phyloP scores from a whole-genome alignment of 2,329 filamentous ascomycete genomes.

The Dendrostoma leiphaemia region DNA sequence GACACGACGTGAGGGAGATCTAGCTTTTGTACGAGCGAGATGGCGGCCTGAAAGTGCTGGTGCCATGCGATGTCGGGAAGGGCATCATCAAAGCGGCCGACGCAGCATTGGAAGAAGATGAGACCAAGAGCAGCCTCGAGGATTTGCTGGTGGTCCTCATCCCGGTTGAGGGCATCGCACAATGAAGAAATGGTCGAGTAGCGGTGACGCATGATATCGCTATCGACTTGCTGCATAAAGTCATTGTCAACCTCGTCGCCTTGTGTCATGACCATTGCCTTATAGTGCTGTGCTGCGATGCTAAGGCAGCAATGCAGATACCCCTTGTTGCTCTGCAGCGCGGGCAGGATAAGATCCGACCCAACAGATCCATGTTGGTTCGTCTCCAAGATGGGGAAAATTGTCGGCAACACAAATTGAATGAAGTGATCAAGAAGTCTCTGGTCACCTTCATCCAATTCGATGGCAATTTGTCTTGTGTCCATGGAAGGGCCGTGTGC shows the following conservation, averaged over 20 bases:
- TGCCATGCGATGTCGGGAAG: slow-evolving; percentile 94
- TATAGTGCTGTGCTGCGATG: slow-evolving; percentile 88
- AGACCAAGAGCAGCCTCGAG: slow-evolving; percentile 90
- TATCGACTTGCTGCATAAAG: slow-evolving; percentile 81
- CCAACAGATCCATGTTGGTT: slow-evolving; percentile 83
- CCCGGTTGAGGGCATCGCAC: slow-evolving; percentile 75
- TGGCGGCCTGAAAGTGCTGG: slow-evolving; percentile 91
- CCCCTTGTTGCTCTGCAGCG: slow-evolving; percentile 85
- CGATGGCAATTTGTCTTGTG: slow-evolving; percentile 68
- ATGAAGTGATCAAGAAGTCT: slow-evolving; percentile 88
- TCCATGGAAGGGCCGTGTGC: slow-evolving; percentile 64
- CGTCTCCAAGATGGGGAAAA: slow-evolving; percentile 89
- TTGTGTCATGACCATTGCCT: slow-evolving; percentile 66
- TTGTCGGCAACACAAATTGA: slow-evolving; percentile 77
- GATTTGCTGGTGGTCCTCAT: slow-evolving; percentile 82
- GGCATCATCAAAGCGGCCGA: slow-evolving; percentile 79
- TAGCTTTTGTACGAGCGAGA: slow-evolving; percentile 80
- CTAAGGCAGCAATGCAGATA: slow-evolving; percentile 96
- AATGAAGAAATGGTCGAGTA: slow-evolving; percentile 84
- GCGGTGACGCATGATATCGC: slow-evolving; percentile 88
- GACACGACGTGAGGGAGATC: slow-evolving; percentile 70
- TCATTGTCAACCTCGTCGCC: slow-evolving; percentile 80
- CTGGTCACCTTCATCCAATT: slow-evolving; percentile 85
- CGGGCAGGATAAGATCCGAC: slow-evolving; percentile 80
- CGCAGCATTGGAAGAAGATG: slow-evolving; percentile 94